A percentile compares a stretch with the other conserved stretches of the same genome.
Evolutionary conservation across 495 filamentous ascomycete genomes (phyloP).

Genomic region (Hypoxylon fragiforme): DNA sequence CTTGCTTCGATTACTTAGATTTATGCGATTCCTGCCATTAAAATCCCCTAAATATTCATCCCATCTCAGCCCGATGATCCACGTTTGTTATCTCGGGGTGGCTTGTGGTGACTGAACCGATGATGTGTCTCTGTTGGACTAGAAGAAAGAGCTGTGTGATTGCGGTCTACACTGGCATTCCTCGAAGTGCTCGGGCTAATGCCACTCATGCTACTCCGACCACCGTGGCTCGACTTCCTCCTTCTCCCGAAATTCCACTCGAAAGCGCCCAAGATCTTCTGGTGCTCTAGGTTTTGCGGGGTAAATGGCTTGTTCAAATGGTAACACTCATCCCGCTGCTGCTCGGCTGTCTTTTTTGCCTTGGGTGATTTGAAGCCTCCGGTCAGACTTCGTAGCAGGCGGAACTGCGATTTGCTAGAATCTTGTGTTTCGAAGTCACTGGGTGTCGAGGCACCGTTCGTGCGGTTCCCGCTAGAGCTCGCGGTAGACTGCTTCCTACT

Average conservation of each 20-base stretch:
- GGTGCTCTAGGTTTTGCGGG: conserved; percentile 36
- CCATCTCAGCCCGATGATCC: neutral
- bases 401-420: conserved; percentile 10
- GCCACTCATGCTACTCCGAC: conserved; percentile 29
- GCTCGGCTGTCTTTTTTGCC: conserved; percentile 21
- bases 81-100: conserved; percentile 18
- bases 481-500: conserved; percentile 26
- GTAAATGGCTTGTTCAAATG: conserved; percentile 35
- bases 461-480: conserved; percentile 12
- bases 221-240: conserved; percentile 14
- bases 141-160: conserved; percentile 7
- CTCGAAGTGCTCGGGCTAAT: conserved; percentile 36
- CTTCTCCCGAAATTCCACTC: conserved; percentile 32
- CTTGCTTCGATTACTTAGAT: no score
- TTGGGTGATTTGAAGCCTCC: conserved; percentile 23
- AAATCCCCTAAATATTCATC: neutral
- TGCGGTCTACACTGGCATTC: conserved; percentile 28
- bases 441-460: conserved; percentile 22
- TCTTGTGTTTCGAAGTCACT: conserved; percentile 22
- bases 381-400: conserved; percentile 17
- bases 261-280: conserved; percentile 34
- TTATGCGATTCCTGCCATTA: neutral
- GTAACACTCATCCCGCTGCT: conserved; percentile 12
- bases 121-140: conserved; percentile 9
- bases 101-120: conserved; percentile 9